phyloP scores from a whole-genome alignment of 306 rosid genomes.

The Cicer chorassanicum region DNA sequence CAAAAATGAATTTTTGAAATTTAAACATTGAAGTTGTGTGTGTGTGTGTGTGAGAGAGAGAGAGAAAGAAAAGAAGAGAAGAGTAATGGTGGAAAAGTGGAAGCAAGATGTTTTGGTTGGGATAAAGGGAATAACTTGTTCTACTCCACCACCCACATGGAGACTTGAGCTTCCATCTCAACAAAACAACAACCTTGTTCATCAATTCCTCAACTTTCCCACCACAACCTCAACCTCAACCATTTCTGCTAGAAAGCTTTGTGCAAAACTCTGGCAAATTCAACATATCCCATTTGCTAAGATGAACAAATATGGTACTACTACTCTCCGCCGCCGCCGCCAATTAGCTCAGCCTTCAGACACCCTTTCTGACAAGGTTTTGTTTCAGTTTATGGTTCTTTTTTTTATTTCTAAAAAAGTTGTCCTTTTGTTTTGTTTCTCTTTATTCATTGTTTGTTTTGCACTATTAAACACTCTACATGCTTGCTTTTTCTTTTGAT shows the following conservation, averaged over 20 bases:
- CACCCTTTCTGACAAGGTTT: constrained; percentile 55
- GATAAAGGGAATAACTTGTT: constrained; percentile 59
- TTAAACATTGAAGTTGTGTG: constrained; percentile 33
- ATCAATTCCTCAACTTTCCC: constrained; percentile 55
- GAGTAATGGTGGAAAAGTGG: constrained; percentile 63
- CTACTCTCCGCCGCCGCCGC: constrained; percentile 46
- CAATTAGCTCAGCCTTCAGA: constrained; percentile 46
- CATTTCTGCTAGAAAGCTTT: constrained; percentile 78
- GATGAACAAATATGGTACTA: constrained; percentile 46
- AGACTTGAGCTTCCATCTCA: constrained; percentile 60
- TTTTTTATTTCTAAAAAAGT: background rate
- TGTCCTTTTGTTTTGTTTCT: background rate
- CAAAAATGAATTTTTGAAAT: background rate
- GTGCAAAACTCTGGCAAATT: constrained; percentile 74
- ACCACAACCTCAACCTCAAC: constrained; percentile 30
- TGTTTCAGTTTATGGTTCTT: background rate
- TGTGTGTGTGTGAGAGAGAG: constrained; percentile 7
- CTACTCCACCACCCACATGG: constrained; percentile 87
- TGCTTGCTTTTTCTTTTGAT: background rate
- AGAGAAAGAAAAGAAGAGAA: constrained; percentile 35
- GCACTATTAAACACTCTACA: background rate
- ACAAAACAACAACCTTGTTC: constrained; percentile 29
- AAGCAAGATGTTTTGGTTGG: constrained; percentile 53
- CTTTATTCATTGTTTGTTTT: background rate
- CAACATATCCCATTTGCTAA: constrained; percentile 49